A percentile compares a stretch with the other conserved stretches of the same genome.
Evolutionary conservation across 2,329 filamentous ascomycete species (phyloP).

Genomic region (Atkinsonella hypoxylon): DNA sequence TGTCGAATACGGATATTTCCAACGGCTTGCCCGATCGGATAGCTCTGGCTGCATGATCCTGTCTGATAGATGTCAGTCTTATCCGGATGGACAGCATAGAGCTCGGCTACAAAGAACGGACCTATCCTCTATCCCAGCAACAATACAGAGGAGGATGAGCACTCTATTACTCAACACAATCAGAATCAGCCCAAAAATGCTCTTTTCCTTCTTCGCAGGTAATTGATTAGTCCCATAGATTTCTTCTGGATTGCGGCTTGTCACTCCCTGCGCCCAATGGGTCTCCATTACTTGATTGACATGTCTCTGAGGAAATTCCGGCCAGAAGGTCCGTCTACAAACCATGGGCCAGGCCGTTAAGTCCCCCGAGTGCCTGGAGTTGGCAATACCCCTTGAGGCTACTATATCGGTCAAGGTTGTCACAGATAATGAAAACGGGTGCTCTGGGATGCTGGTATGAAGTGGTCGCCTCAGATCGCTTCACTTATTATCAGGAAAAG

Average conservation of each 20-base stretch:
- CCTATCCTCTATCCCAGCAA: slow-evolving; percentile 49
- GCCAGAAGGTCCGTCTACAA: slow-evolving; percentile 3
- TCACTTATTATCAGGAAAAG: not conserved
- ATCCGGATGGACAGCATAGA: not conserved
- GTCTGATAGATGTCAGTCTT: slow-evolving; percentile 23
- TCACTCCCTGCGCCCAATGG: too few species aligned
- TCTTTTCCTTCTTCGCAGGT: slow-evolving; percentile 1
- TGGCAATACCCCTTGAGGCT: slow-evolving; percentile 3
- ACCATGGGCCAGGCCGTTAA: not conserved
- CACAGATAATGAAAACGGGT: not conserved
- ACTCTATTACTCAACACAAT: slow-evolving; percentile 23
- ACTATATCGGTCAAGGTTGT: not conserved
- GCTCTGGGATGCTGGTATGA: not conserved
- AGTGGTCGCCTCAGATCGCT: not conserved
- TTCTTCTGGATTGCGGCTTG: not conserved
- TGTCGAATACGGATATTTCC: slow-evolving; percentile 54
- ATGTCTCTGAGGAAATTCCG: not conserved
- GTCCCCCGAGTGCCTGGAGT: slow-evolving; percentile 3
- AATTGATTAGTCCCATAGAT: slow-evolving; percentile 1
- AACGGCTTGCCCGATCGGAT: slow-evolving; percentile 53
- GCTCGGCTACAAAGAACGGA: not conserved
- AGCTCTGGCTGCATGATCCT: slow-evolving; percentile 50
- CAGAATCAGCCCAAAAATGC: slow-evolving; percentile 1
- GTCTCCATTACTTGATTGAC: not conserved
- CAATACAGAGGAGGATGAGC: slow-evolving; percentile 52